phyloP scores from a whole-genome alignment of 2,329 filamentous ascomycete species.

The Aureobasidium sp. region DNA sequence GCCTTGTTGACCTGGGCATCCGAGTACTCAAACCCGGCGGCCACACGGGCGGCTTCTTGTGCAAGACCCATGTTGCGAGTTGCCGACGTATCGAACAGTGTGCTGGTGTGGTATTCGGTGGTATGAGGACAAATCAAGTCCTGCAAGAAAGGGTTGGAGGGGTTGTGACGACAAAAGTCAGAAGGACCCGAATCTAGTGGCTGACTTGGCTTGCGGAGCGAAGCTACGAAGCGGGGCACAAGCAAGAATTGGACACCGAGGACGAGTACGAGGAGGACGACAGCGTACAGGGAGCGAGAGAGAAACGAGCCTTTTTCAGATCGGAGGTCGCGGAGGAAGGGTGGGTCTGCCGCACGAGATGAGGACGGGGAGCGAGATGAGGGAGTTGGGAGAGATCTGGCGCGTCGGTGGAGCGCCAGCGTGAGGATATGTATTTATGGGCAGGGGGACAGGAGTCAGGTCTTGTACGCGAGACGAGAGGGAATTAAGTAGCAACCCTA shows the following conservation, averaged over 20 bases:
- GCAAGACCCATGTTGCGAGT: conserved; percentile 44
- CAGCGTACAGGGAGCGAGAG: conserved; percentile 17
- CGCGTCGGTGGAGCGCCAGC: conserved; percentile 16
- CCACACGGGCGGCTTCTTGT: conserved; percentile 70
- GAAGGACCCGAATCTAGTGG: neutral
- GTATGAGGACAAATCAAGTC: conserved; percentile 26
- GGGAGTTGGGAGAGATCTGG: conserved; percentile 17
- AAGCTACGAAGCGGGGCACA: conserved; percentile 13
- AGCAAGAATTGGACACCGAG: conserved; percentile 21
- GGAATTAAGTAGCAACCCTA: neutral
- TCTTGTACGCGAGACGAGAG: neutral
- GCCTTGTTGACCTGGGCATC: conserved; percentile 69
- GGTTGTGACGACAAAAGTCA: conserved; percentile 17
- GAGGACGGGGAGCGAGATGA: conserved; percentile 14
- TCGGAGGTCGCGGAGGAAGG: conserved; percentile 25
- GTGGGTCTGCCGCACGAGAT: conserved; percentile 15
- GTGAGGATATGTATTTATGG: conserved; percentile 6
- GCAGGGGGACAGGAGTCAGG: neutral
- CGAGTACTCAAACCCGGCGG: conserved; percentile 76
- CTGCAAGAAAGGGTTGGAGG: conserved; percentile 28
- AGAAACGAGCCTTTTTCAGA: conserved; percentile 16
- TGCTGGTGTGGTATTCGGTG: conserved; percentile 8
- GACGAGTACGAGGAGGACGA: conserved; percentile 20
- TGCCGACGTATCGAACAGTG: conserved; percentile 14
- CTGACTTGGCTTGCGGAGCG: conserved; percentile 5